Conservation (phyloP, 179 eudicot genomes). For the Silene coronaria region DNA sequence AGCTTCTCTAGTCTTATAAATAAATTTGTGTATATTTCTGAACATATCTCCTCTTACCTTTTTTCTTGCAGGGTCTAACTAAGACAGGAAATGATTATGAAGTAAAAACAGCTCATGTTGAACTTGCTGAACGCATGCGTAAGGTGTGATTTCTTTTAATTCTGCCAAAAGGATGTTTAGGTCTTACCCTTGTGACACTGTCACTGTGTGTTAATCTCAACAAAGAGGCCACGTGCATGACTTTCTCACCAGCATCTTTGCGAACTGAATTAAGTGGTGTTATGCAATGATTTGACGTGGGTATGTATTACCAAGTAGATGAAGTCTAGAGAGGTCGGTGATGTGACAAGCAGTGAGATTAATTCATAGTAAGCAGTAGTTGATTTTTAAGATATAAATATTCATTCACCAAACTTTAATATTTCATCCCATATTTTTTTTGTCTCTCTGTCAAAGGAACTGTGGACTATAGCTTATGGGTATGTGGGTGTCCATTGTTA, state of each 20-base stretch:
- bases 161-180: background rate
- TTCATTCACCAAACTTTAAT: background rate
- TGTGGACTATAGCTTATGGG: background rate
- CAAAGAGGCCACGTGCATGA: constrained; percentile 1
- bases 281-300: background rate
- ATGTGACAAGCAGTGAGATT: background rate
- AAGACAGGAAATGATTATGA: constrained; percentile 95
- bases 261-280: background rate
- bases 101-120: constrained; percentile 98
- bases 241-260: constrained; percentile 4
- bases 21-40: background rate
- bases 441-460: background rate
- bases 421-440: background rate
- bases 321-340: background rate
- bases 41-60: constrained; percentile 11
- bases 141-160: constrained; percentile 47
- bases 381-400: background rate
- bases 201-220: background rate
- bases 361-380: background rate
- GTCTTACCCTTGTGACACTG: background rate
- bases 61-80: constrained; percentile 73
- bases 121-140: constrained; percentile 98
- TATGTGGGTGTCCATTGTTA: background rate
- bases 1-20: constrained; percentile 5
- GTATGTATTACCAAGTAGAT: background rate